Percentiles rank a stretch among this genome's conserved stretches.
phyloP scores from a whole-genome alignment of 257 asterid species.

The Capsicum chinense region DNA sequence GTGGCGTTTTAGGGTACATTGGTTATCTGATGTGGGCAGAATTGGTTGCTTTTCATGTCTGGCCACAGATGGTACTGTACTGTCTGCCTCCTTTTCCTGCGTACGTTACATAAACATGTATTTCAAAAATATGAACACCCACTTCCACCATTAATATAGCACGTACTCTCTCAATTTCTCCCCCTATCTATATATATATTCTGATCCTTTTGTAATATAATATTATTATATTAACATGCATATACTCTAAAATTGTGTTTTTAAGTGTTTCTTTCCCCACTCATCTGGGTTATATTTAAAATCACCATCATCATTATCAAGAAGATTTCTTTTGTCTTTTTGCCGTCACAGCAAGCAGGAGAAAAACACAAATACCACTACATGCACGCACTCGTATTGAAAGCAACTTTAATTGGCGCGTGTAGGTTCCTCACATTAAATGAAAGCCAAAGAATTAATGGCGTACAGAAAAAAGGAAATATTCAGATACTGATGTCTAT shows the following conservation, averaged over 20 bases:
- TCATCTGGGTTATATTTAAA: slow-evolving; percentile 31
- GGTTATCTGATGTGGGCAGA: slow-evolving; percentile 20
- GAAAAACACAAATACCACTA: not conserved
- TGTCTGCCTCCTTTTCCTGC: slow-evolving; percentile 42
- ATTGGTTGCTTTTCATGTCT: slow-evolving; percentile 35
- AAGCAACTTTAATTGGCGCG: slow-evolving; percentile 32
- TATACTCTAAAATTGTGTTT: not conserved
- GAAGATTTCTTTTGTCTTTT: slow-evolving; percentile 34
- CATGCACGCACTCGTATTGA: slow-evolving; percentile 30
- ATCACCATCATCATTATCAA: slow-evolving; percentile 27
- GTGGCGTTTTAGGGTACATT: slow-evolving; percentile 34
- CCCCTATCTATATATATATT: not conserved
- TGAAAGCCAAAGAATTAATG: not conserved
- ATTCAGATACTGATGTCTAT: not conserved
- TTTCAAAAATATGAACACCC: slow-evolving; percentile 8
- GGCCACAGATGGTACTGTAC: slow-evolving; percentile 30
- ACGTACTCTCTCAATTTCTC: slow-evolving; percentile 15
- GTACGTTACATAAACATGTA: slow-evolving; percentile 14
- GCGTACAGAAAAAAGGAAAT: slow-evolving; percentile 4
- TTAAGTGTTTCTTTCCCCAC: not conserved
- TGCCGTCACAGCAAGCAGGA: not conserved
- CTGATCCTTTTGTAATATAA: not conserved
- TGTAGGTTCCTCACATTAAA: not conserved
- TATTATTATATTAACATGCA: not conserved
- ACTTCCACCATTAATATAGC: not conserved